These are phyloP conservation scores for Prunus armeniaca DNA, from an alignment of 306 rosid species.

Conservation along the genomic window DNA sequence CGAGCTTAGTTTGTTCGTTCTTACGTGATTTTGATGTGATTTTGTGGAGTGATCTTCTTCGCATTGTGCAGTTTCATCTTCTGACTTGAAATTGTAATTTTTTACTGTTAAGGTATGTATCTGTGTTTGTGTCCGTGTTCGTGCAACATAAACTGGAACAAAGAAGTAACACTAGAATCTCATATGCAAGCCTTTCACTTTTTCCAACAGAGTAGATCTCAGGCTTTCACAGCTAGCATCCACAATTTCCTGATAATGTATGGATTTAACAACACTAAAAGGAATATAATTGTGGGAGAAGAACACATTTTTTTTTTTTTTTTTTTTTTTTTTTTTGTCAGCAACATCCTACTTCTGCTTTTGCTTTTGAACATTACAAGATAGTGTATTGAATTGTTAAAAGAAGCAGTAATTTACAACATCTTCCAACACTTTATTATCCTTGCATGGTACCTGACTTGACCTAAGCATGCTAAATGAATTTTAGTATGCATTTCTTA, in stretches of 20 bases:
- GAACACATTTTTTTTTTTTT: too few relatives aligned
- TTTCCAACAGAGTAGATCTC: slow-evolving; percentile 50
- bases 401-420: not conserved
- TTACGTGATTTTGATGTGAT: too few relatives aligned
- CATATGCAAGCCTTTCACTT: slow-evolving; percentile 36
- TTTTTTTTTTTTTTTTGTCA: too few relatives aligned
- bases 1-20: too few relatives aligned
- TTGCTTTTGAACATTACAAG: slow-evolving; percentile 30
- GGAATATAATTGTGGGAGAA: slow-evolving; percentile 63
- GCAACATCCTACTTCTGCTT: slow-evolving; percentile 40
- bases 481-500: not conserved
- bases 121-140: too few relatives aligned
- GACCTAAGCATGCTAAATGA: not conserved
- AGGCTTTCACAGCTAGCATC: slow-evolving; percentile 55
- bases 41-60: too few relatives aligned
- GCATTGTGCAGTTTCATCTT: too few relatives aligned
- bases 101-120: too few relatives aligned
- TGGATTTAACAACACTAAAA: slow-evolving; percentile 57
- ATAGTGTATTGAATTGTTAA: not conserved
- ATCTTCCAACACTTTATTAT: not conserved
- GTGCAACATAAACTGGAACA: too few relatives aligned
- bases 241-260: slow-evolving; percentile 66
- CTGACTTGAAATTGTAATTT: too few relatives aligned
- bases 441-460: not conserved
- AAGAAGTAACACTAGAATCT: too few relatives aligned